phyloP scores from a whole-genome alignment of 2,329 filamentous ascomycete genomes.

The Trichoderma polysporum region DNA sequence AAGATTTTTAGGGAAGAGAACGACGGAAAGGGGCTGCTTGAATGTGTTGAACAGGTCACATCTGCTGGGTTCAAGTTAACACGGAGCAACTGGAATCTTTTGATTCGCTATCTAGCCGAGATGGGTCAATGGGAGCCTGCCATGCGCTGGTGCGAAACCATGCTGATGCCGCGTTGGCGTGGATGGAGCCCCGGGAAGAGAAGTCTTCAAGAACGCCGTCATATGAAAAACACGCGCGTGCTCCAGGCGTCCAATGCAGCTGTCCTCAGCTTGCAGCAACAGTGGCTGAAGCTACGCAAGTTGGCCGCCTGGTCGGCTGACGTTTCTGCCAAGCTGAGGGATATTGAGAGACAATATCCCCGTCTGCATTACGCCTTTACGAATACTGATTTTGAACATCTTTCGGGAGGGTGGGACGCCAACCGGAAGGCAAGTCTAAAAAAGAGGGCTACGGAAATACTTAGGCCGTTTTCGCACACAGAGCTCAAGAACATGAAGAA shows the following conservation, averaged over 20 bases:
- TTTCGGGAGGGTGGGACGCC: conserved; percentile 30
- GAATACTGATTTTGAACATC: conserved; percentile 33
- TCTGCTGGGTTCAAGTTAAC: conserved; percentile 70
- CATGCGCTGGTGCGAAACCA: conserved; percentile 71
- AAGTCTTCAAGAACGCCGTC: conserved; percentile 37
- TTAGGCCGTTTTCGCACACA: conserved; percentile 32
- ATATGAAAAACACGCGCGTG: conserved; percentile 37
- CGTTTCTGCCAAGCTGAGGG: conserved; percentile 40
- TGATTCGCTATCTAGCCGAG: conserved; percentile 66
- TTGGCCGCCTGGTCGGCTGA: conserved; percentile 49
- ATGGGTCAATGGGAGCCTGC: conserved; percentile 62
- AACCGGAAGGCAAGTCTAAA: conserved; percentile 29
- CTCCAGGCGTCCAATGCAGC: conserved; percentile 39
- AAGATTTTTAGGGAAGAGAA: conserved; percentile 42
- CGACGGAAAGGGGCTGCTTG: conserved; percentile 48
- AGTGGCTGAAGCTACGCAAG: conserved; percentile 51
- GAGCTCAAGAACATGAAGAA: conserved; percentile 32
- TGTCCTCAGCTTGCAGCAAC: conserved; percentile 48
- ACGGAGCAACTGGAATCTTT: conserved; percentile 76
- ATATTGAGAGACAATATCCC: conserved; percentile 43
- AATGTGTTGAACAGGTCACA: conserved; percentile 56
- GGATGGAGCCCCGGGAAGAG: conserved; percentile 58
- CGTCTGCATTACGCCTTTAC: conserved; percentile 43
- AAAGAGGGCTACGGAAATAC: conserved; percentile 31
- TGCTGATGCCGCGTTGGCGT: conserved; percentile 75